Evolutionary conservation across 768 basidiomycete genomes (phyloP).

Genomic region (Amanita rubescens): DNA sequence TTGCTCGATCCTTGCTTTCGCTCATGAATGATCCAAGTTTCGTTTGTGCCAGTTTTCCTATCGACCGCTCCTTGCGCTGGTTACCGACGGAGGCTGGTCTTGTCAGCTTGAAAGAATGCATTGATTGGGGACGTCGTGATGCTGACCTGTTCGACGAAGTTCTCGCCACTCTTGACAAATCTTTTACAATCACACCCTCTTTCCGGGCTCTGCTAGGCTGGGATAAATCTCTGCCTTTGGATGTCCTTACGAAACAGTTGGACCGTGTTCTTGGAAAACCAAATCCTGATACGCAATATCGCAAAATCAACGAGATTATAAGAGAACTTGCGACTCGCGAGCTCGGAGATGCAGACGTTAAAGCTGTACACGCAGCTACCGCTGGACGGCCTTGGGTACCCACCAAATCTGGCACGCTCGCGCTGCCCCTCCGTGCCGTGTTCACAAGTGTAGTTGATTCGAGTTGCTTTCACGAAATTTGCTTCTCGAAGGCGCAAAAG

Average conservation of each 20-base stretch:
- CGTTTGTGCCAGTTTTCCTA: neutral
- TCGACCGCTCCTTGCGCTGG: conserved; percentile 19
- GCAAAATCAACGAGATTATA: conserved; percentile 19
- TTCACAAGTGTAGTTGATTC: neutral
- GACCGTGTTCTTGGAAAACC: conserved; percentile 13
- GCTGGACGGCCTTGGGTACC: conserved; percentile 27
- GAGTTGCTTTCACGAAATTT: conserved; percentile 20
- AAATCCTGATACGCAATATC: conserved; percentile 8
- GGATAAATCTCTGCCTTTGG: conserved; percentile 26
- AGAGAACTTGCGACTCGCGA: conserved; percentile 22
- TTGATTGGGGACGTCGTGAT: conserved; percentile 18
- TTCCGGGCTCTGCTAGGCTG: conserved; percentile 30
- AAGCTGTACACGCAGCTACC: conserved; percentile 12
- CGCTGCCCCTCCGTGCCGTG: neutral
- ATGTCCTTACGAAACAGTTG: conserved; percentile 28
- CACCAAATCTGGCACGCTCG: neutral
- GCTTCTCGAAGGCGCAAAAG: conserved; percentile 13
- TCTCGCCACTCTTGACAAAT: conserved; percentile 23
- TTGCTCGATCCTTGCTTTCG: conserved; percentile 17
- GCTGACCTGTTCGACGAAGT: conserved; percentile 33
- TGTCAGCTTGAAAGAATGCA: conserved; percentile 21
- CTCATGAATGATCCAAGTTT: conserved; percentile 13
- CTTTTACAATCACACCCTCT: conserved; percentile 17
- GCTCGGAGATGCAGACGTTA: conserved; percentile 13
- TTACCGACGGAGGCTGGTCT: conserved; percentile 32